Evolutionary conservation across 176 grass and related monocot genomes (phyloP).

Genomic region (Carex scoparia): DNA sequence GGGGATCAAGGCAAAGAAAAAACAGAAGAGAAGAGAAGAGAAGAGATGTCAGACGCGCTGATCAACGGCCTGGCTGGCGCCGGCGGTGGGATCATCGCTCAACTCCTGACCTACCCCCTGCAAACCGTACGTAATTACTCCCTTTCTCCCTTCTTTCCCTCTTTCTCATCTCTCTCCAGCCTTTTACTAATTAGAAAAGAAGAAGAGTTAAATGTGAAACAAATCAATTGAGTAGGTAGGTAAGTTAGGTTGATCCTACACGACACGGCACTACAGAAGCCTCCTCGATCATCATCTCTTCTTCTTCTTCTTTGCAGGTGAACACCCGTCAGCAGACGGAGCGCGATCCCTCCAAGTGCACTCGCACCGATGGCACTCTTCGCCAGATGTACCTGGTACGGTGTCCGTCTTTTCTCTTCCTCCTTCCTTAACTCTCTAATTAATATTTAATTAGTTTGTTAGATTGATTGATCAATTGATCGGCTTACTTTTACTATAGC

Average conservation of each 20-base stretch:
- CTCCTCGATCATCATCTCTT: too few relatives aligned
- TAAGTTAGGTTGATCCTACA: too few relatives aligned
- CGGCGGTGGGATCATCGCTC: slow-evolving; percentile 83
- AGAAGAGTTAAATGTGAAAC: too few relatives aligned
- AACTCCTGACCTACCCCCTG: slow-evolving; percentile 79
- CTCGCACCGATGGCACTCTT: slow-evolving; percentile 58
- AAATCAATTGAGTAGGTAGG: too few relatives aligned
- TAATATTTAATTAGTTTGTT: background rate
- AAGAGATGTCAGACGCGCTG: slow-evolving; percentile 74
- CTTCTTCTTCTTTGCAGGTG: slow-evolving; percentile 41
- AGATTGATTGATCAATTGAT: background rate
- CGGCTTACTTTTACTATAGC: background rate
- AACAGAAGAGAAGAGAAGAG: background rate
- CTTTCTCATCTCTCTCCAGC: background rate
- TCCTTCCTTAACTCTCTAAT: background rate
- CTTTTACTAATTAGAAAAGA: background rate
- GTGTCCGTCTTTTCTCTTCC: background rate
- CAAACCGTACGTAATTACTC: slow-evolving; percentile 49
- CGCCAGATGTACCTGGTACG: slow-evolving; percentile 61
- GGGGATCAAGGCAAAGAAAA: background rate
- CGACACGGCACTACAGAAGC: too few relatives aligned
- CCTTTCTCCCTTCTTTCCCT: background rate
- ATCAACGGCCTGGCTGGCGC: slow-evolving; percentile 92
- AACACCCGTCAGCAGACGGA: slow-evolving; percentile 96
- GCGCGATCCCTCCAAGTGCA: slow-evolving; percentile 55